Conservation (phyloP, 1,284 basidiomycete genomes). For the Xerocomus alliaceus region DNA sequence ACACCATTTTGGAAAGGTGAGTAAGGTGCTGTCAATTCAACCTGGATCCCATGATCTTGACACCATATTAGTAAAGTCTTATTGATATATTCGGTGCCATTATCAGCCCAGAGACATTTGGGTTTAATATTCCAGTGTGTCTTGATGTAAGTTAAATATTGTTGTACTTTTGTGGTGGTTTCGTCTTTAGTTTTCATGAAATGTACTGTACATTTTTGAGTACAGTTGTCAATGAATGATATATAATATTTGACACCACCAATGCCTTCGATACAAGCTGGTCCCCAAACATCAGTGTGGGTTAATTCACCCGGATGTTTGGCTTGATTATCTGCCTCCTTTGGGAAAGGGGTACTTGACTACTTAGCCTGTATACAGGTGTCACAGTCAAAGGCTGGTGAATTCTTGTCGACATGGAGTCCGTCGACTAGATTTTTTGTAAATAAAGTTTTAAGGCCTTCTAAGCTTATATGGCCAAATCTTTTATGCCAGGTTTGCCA, state of each 20-base stretch:
- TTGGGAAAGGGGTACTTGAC: too few relatives aligned
- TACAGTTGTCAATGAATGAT: not conserved
- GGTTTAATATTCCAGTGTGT: too few relatives aligned
- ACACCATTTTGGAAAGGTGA: slow-evolving; percentile 4
- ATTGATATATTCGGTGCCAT: not conserved
- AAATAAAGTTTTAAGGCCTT: too few relatives aligned
- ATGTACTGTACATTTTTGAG: not conserved
- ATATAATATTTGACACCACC: not conserved
- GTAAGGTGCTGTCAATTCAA: not conserved
- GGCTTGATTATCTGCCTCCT: too few relatives aligned
- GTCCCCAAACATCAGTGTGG: not conserved
- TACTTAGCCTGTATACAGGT: too few relatives aligned
- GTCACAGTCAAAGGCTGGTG: too few relatives aligned
- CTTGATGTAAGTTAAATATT: not conserved
- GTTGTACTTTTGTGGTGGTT: not conserved
- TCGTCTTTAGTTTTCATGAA: not conserved
- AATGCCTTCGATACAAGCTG: too few relatives aligned
- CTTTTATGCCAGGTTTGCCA: too few relatives aligned
- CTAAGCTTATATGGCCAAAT: too few relatives aligned
- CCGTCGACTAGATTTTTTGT: too few relatives aligned
- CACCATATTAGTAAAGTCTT: not conserved
- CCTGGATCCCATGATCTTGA: not conserved
- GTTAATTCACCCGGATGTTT: not conserved
- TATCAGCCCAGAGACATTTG: too few relatives aligned
- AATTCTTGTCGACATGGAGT: too few relatives aligned